These are phyloP conservation scores for Hysterium pulicare DNA, from an alignment of 2,329 filamentous ascomycete genomes.

Conservation along the genomic window DNA sequence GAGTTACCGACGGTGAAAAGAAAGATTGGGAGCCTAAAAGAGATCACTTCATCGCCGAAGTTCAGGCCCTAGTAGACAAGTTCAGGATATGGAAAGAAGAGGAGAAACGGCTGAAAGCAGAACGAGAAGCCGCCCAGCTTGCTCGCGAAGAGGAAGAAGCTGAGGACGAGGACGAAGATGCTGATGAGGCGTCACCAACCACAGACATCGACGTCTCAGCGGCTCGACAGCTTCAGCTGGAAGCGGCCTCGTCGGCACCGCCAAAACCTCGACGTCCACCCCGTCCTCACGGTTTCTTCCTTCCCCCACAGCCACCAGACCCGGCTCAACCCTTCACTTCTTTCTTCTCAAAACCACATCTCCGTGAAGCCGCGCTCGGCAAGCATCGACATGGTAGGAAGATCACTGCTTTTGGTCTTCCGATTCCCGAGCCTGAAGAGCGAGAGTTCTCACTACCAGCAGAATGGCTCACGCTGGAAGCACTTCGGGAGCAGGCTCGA, in stretches of 20 bases:
- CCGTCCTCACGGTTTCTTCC: constrained; percentile 29
- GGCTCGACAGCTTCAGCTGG: constrained; percentile 71
- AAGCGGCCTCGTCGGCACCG: constrained; percentile 48
- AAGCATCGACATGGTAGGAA: constrained; percentile 67
- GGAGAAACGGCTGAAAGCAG: constrained; percentile 76
- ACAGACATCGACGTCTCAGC: constrained; percentile 69
- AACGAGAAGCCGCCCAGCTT: constrained; percentile 64
- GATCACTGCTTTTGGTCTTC: constrained; percentile 75
- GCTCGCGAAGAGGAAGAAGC: constrained; percentile 50
- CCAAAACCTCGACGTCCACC: constrained; percentile 30
- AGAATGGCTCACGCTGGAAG: constrained; percentile 53
- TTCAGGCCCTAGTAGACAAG: constrained; percentile 77
- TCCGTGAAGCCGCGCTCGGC: constrained; percentile 76
- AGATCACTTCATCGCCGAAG: constrained; percentile 78
- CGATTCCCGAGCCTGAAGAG: constrained; percentile 69
- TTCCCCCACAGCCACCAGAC: constrained; percentile 27
- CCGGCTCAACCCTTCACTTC: constrained; percentile 69
- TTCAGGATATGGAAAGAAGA: constrained; percentile 85
- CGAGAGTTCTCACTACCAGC: constrained; percentile 72
- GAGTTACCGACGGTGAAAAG: constrained; percentile 78
- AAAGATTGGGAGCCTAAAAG: constrained; percentile 84
- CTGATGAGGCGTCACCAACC: constrained; percentile 54
- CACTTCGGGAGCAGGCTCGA: constrained; percentile 56
- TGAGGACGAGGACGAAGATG: constrained; percentile 34
- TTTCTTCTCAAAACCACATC: constrained; percentile 77